A percentile compares a stretch with the other conserved stretches of the same genome.
phyloP scores from a whole-genome alignment of 441 rosid species.

The Erodium chrysanthum region DNA sequence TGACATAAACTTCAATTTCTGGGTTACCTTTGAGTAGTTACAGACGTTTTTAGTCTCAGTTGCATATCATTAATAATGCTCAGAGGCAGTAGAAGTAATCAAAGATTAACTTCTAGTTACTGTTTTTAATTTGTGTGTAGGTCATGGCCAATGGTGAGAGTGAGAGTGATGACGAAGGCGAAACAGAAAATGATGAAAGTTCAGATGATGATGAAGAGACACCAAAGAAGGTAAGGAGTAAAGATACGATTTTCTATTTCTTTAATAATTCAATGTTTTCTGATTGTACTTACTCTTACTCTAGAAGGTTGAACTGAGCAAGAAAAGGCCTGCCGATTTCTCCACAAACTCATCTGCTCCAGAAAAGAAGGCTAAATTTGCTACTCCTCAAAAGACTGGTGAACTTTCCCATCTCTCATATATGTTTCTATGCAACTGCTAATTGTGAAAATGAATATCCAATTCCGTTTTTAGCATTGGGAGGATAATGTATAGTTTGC shows the following conservation, averaged over 20 bases:
- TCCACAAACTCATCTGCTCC: constrained; percentile 7
- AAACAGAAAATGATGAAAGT: constrained; percentile 18
- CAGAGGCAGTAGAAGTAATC: not conserved
- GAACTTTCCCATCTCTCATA: not conserved
- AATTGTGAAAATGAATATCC: not conserved
- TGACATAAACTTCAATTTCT: too few relatives aligned
- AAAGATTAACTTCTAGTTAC: too few relatives aligned
- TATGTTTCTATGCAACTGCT: not conserved
- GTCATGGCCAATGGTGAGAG: constrained; percentile 7
- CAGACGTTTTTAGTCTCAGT: too few relatives aligned
- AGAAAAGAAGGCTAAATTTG: constrained; percentile 15
- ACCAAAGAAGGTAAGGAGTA: constrained; percentile 15
- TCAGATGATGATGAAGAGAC: constrained; percentile 17
- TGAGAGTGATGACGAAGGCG: constrained; percentile 11
- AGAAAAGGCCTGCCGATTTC: constrained; percentile 12
- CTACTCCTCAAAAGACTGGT: constrained; percentile 17
- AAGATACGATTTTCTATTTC: not conserved
- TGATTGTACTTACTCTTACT: not conserved
- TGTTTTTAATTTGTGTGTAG: constrained; percentile 9
- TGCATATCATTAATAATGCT: not conserved
- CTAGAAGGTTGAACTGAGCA: constrained; percentile 12
- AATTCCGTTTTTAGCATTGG: not conserved
- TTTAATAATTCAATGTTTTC: not conserved
- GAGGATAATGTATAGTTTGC: not conserved
- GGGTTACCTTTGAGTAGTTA: not conserved